A percentile compares a stretch with the other conserved stretches of the same genome.
Evolutionary conservation across 768 basidiomycete species (phyloP).

Genomic region (Fomitopsis pulvina): DNA sequence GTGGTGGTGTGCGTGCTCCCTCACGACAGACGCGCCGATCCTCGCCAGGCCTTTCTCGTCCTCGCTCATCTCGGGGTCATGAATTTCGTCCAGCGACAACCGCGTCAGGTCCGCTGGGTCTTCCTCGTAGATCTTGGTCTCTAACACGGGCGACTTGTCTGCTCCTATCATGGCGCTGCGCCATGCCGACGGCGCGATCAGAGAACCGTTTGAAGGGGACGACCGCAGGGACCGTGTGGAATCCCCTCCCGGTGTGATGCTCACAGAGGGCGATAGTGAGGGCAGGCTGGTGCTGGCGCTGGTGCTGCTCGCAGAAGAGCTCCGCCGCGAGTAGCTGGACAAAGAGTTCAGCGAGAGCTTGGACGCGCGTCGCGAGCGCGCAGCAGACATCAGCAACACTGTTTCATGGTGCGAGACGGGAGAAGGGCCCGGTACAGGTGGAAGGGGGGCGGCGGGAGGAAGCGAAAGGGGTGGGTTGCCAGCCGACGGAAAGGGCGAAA

Average conservation of each 20-base stretch:
- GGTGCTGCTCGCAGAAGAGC: conserved; percentile 21
- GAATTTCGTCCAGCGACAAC: conserved; percentile 23
- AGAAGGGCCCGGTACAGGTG: conserved; percentile 60
- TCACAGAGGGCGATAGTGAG: conserved; percentile 18
- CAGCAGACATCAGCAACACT: conserved; percentile 31
- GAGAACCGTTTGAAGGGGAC: conserved; percentile 20
- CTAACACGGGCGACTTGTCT: conserved; percentile 17
- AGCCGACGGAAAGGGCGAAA: conserved; percentile 4
- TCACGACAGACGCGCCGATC: background rate
- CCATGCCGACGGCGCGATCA: conserved; percentile 13
- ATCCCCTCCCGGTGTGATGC: conserved; percentile 17
- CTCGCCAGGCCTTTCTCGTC: conserved; percentile 15
- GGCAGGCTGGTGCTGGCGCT: conserved; percentile 13
- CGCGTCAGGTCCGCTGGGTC: conserved; percentile 20
- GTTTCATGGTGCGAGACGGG: conserved; percentile 45
- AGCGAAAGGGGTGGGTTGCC: conserved; percentile 50
- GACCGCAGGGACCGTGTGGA: conserved; percentile 24
- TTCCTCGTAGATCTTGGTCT: conserved; percentile 25
- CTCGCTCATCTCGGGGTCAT: conserved; percentile 16
- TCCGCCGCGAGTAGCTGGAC: conserved; percentile 20
- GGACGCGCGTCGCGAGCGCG: conserved; percentile 29
- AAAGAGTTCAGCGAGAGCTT: conserved; percentile 25
- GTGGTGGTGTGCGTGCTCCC: background rate
- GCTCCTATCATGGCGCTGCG: background rate
- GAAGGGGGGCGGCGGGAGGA: conserved; percentile 54